Evolutionary conservation across 2,329 filamentous ascomycete genomes (phyloP), one percentile per base, ranked within the genome.

Genomic region (Colletotrichum tofieldiae): DNA sequence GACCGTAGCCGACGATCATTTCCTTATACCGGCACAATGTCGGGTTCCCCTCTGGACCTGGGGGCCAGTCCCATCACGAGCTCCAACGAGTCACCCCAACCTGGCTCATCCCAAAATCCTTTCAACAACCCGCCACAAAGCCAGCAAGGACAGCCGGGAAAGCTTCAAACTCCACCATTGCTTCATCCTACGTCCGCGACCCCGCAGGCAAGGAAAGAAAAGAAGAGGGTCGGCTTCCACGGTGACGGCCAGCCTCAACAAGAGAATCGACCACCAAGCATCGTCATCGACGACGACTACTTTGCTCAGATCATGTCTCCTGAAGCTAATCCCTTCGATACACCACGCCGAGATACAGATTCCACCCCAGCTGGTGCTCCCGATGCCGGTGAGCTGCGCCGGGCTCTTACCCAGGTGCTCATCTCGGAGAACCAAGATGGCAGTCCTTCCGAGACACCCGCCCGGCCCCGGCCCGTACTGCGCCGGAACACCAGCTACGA

Each of bases 401-500:
- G 80, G 23, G 83, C 83, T 35, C 75, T 84, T 52, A 83, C 81
- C 62, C 81, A 80, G 74, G 79, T 84, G 43, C 75, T 84, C 6
- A 80, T 82, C 2, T 78, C 79, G 8, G 81, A 81, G 65, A 37
- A n/a, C 16, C 60, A 66, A 37, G 67, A 66, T 12, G 76, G 77
- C 39, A 61, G 54, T 37, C 56, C 64, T 60, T 14, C 73, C 65
- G 65, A 68, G 14, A 51, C 45, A 43, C 59, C 35, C 71, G 78
- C 52, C 75, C 75, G 55, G 11, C 82, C 82, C 14, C 79, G 82
- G 52, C 83, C 83, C 32, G 83, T 80, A 14, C 75, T 84, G n/a
- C 79, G 82, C 73, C 81, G 83, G 51, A 84, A 84, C 74, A 84
- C 83, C 52, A 84, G 83, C 74, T 84, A 84, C 67, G 81, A 84